Evolutionary conservation across 2,329 filamentous ascomycete species (phyloP).

Genomic region (Colletotrichum abscissum): DNA sequence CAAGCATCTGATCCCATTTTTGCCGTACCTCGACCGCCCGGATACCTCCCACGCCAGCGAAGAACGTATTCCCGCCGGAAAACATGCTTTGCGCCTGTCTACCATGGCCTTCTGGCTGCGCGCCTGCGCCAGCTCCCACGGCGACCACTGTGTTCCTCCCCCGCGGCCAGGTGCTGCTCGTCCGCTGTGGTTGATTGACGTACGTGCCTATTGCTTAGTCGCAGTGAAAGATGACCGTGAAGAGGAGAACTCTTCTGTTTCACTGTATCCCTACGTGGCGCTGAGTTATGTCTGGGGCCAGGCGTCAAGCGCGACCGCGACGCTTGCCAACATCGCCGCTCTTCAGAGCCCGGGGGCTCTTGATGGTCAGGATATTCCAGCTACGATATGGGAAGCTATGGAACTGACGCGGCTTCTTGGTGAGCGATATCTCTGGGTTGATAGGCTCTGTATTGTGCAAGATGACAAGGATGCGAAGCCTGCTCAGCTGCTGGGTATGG

Average conservation of each 20-base stretch:
- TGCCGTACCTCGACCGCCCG: neutral
- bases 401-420: neutral
- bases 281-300: constrained; percentile 14
- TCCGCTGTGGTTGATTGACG: neutral
- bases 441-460: neutral
- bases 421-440: neutral
- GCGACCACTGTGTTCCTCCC: neutral
- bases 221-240: neutral
- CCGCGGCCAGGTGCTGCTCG: neutral
- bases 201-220: neutral
- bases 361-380: neutral
- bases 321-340: neutral
- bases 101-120: neutral
- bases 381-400: neutral
- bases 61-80: neutral
- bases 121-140: neutral
- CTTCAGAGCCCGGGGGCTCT: neutral
- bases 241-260: too few species aligned
- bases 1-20: neutral
- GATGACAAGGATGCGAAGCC: neutral
- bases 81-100: neutral
- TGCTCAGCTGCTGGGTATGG: neutral
- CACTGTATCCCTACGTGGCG: neutral
- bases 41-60: neutral
- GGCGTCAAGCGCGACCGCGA: neutral